Conservation (phyloP, 495 filamentous ascomycete species). For the Aspergillus carlsbadensis region DNA sequence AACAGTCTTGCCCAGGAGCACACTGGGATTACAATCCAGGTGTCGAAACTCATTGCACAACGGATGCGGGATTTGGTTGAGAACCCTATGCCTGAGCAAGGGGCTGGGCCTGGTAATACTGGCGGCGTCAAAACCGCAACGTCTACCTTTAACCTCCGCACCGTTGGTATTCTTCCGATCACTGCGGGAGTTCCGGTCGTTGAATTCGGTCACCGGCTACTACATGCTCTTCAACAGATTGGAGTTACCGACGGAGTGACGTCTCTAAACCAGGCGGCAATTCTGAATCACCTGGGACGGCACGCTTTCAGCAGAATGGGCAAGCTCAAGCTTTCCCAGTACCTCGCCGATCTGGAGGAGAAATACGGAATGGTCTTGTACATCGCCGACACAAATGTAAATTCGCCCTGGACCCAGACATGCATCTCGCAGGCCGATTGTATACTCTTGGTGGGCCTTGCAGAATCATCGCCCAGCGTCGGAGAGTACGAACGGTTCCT, state of each 20-base stretch:
- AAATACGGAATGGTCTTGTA: constrained; percentile 95
- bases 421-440: constrained; percentile 96
- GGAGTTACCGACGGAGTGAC: constrained; percentile 87
- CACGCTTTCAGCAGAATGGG: constrained; percentile 98
- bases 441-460: constrained; percentile 87
- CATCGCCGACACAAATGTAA: constrained; percentile 95
- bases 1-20: constrained; percentile 97
- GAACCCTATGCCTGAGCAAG: constrained; percentile 68
- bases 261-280: constrained; percentile 87
- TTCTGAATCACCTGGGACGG: constrained; percentile 88
- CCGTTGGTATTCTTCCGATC: constrained; percentile 87
- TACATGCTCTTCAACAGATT: constrained; percentile 84
- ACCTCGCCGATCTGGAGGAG: constrained; percentile 94
- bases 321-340: constrained; percentile 92
- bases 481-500: constrained; percentile 96
- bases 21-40: constrained; percentile 96
- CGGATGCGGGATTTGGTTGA: constrained; percentile 89
- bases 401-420: constrained; percentile 96
- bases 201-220: constrained; percentile 88
- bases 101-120: constrained; percentile 54
- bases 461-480: constrained; percentile 83
- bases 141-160: constrained; percentile 88
- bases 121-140: constrained; percentile 68
- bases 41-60: constrained; percentile 96
- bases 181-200: constrained; percentile 90